A percentile compares a stretch with the other conserved stretches of the same genome.
Evolutionary conservation across 1,284 basidiomycete species (phyloP).

Genomic region (Ceraceosorus bombacis): DNA sequence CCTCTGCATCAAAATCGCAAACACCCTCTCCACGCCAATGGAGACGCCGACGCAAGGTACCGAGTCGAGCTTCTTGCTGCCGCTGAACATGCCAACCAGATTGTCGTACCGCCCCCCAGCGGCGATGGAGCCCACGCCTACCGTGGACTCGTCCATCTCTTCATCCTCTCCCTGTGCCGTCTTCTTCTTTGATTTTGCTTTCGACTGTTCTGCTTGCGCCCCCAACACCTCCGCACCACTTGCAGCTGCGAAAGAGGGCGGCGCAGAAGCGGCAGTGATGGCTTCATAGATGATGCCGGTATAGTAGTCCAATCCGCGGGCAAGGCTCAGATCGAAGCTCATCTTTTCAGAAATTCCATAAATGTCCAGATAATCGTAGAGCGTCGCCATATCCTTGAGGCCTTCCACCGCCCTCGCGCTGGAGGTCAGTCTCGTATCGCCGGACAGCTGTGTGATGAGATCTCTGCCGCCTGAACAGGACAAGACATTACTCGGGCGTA

Average conservation of each 20-base stretch:
- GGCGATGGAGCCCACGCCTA: conserved; percentile 95
- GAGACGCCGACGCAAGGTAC: conserved; percentile 90
- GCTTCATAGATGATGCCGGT: conserved; percentile 99
- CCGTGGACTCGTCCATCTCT: conserved; percentile 81
- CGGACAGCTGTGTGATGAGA: conserved; percentile 67
- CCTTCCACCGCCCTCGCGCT: conserved; percentile 72
- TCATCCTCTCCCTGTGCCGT: conserved; percentile 55
- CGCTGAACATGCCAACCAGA: conserved; percentile 86
- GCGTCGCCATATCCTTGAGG: conserved; percentile 76
- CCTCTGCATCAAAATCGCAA: conserved; percentile 80
- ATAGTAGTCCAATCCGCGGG: conserved; percentile 95
- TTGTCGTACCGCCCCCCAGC: conserved; percentile 95
- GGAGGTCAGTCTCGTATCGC: conserved; percentile 61
- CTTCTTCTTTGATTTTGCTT: conserved; percentile 53
- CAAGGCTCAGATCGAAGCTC: conserved; percentile 91
- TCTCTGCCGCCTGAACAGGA: conserved; percentile 61
- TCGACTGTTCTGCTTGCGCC: conserved; percentile 33
- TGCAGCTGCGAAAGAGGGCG: conserved; percentile 64
- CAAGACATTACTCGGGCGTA: neutral
- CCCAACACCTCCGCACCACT: conserved; percentile 50
- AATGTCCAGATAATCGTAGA: conserved; percentile 76
- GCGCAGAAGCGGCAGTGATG: conserved; percentile 82
- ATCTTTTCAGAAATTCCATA: conserved; percentile 69
- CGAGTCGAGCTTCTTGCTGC: conserved; percentile 62
- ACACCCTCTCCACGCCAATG: conserved; percentile 92